phyloP scores from a whole-genome alignment of 2,329 filamentous ascomycete genomes.

The Nectriaceae sp. region DNA sequence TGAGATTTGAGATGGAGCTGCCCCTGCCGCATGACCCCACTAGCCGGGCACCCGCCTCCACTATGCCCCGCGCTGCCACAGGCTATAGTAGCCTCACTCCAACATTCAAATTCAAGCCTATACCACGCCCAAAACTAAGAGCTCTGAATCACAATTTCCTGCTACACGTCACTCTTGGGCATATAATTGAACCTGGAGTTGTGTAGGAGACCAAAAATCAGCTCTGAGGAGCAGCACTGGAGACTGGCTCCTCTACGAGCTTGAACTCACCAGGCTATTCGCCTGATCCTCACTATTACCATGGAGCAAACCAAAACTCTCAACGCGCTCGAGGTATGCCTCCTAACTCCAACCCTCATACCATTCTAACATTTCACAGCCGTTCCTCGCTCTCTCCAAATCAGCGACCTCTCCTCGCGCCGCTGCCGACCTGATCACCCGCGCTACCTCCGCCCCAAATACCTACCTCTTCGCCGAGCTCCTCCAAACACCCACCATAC shows the following conservation, averaged over 20 bases:
- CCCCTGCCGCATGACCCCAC: too few species aligned
- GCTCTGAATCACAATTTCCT: not conserved
- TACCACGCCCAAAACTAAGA: not conserved
- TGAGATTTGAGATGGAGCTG: too few species aligned
- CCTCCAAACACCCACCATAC: constrained; percentile 78
- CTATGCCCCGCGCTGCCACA: constrained; percentile 26
- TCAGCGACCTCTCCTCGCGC: constrained; percentile 82
- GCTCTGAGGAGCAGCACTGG: not conserved
- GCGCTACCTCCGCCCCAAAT: constrained; percentile 85
- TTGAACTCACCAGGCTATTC: constrained; percentile 20
- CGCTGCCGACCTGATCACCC: constrained; percentile 80
- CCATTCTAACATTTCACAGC: constrained; percentile 48
- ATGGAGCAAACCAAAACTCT: constrained; percentile 77
- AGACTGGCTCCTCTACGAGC: not conserved
- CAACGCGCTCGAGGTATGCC: constrained; percentile 60
- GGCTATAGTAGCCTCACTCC: constrained; percentile 27
- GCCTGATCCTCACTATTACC: constrained; percentile 29
- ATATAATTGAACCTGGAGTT: not conserved
- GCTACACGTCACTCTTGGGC: too few species aligned
- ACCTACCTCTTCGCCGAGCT: constrained; percentile 95
- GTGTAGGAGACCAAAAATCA: not conserved
- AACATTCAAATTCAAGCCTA: not conserved
- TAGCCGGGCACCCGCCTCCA: too few species aligned
- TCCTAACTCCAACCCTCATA: not conserved
- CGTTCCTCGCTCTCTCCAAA: constrained; percentile 88